Evolutionary conservation across 225 moss, liverwort and hornwort species (phyloP).

Genomic region (Straminergon stramineum): DNA sequence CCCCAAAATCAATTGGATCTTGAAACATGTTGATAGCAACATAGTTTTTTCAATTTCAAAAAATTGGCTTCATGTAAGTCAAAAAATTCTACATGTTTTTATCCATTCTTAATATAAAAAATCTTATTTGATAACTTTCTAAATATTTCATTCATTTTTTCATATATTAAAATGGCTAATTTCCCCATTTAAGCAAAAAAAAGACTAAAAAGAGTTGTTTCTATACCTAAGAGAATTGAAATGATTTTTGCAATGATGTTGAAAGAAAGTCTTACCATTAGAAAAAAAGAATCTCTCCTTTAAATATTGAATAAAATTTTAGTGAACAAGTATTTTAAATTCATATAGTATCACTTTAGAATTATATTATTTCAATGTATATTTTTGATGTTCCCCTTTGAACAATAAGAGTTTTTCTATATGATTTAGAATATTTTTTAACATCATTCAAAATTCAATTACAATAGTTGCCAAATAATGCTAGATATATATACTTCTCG

Average conservation of each 20-base stretch:
- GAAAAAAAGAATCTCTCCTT: background rate
- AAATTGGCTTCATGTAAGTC: background rate
- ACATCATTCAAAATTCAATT: background rate
- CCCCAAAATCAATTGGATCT: background rate
- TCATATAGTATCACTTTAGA: accelerated
- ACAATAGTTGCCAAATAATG: background rate
- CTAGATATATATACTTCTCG: background rate
- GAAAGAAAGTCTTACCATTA: background rate
- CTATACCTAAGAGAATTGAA: accelerated
- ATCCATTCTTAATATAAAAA: background rate
- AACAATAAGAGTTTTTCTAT: background rate
- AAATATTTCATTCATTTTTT: background rate
- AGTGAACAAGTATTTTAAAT: background rate
- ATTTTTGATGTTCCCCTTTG: background rate
- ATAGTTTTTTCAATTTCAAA: background rate
- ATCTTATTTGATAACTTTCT: background rate
- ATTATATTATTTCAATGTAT: background rate
- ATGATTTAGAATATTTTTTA: background rate
- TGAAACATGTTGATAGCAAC: background rate
- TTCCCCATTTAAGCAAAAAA: background rate
- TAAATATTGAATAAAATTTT: background rate
- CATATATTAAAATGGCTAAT: background rate
- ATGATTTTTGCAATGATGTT: background rate
- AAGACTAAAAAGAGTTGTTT: background rate
- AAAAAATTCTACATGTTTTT: background rate